A percentile compares a stretch with the other conserved stretches of the same genome.
Evolutionary conservation across 1,139 yeast genomes (phyloP).

Genomic region (Petasospora rhodanensis): DNA sequence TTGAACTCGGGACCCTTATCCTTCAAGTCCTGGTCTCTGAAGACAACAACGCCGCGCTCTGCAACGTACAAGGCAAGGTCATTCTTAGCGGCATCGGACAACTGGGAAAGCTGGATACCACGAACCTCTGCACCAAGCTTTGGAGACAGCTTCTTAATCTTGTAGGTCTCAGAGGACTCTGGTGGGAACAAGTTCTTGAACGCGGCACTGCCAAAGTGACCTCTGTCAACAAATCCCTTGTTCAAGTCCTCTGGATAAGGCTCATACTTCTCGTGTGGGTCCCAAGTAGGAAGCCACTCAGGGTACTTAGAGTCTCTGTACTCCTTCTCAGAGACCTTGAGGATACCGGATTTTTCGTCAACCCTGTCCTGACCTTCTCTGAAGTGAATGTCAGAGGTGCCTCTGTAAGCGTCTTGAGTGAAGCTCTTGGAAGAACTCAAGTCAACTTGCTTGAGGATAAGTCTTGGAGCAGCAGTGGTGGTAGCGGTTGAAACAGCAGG

Average conservation of each 20-base stretch:
- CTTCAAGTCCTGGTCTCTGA: constrained; percentile 60
- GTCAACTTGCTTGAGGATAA: constrained; percentile 1
- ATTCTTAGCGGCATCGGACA: constrained; percentile 50
- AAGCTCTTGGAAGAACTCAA: neutral
- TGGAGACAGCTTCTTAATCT: constrained; percentile 32
- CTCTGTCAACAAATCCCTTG: constrained; percentile 12
- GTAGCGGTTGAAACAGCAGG: constrained; percentile 3
- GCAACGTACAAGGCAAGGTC: constrained; percentile 62
- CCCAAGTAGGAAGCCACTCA: constrained; percentile 46
- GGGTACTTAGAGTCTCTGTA: constrained; percentile 9
- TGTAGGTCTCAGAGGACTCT: constrained; percentile 1
- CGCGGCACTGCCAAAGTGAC: constrained; percentile 25
- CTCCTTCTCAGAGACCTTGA: constrained; percentile 17
- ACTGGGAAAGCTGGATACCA: constrained; percentile 53
- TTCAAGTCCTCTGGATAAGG: constrained; percentile 31
- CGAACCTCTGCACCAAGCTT: constrained; percentile 59
- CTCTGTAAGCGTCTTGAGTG: too few species aligned
- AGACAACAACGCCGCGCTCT: constrained; percentile 63
- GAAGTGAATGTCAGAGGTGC: constrained; percentile 22
- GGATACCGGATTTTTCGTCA: constrained; percentile 15
- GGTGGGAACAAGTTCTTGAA: constrained; percentile 19
- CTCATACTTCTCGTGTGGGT: constrained; percentile 32
- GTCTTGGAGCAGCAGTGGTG: neutral
- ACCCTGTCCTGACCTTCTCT: constrained; percentile 20
- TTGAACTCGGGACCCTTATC: constrained; percentile 49